Base-by-base conservation (phyloP, 2,329 filamentous ascomycete genomes). In the Cordyceps tenuipes region DNA sequence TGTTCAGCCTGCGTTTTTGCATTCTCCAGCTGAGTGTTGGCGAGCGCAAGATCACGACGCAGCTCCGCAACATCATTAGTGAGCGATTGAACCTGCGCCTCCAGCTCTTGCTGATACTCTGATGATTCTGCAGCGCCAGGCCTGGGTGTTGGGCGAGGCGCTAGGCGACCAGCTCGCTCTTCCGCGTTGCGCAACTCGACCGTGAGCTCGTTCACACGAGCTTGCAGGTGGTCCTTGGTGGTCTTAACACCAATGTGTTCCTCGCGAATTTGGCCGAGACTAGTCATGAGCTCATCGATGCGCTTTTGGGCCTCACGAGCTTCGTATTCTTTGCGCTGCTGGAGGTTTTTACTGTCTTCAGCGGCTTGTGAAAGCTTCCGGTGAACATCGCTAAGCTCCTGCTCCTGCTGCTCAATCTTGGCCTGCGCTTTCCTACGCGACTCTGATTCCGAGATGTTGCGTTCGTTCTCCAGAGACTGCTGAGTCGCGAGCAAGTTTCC, bases 391-490 rank as follows among this genome's bases (percentile, higher is more conserved):
- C 82, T 82, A 5, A 99, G 75, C 67, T 99, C 92, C 1, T 84
- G 77, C 68, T 97, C 91, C 9, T 97, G 77, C 13, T 80, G 79
- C 65, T 97, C 92, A 26, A 91, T 83, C 65, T 87, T 90, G 15
- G 80, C 76, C 68, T 96, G 90, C 1, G 96, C 77, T 64, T 92
- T 86, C 59, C 93, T 87, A 64, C 90, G 86, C 23, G 82, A 85
- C 72, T 99, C 94, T 0, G 88, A 84, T 61, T 97, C 92, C 2
- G 86, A 79, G 53, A 94, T 82, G 67, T 96, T 92, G 44, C 91
- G 90, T 74, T 99, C 93, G 67, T 97, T 97, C 64, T 95, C 86
- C 39, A 97, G 80, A 17, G 86, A 92, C 68, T 97, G 93, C 54
- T 97, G 84, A 58, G 90, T 91, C 4, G 88, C 83, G 50, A 97